Evolutionary conservation across 768 basidiomycete species (phyloP).

Genomic region (Neoboletus brunneissimus): DNA sequence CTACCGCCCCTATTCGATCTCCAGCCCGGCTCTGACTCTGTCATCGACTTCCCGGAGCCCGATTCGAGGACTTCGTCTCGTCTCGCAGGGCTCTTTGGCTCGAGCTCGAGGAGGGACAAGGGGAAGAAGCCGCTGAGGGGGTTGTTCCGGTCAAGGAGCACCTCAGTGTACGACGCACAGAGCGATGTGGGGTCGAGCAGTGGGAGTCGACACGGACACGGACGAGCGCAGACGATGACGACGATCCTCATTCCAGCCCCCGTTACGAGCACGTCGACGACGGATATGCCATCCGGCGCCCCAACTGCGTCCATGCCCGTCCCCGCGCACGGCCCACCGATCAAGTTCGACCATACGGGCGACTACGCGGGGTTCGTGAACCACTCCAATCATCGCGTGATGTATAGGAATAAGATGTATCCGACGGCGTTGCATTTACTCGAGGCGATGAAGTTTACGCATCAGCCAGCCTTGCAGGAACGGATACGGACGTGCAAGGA

Average conservation of each 20-base stretch:
- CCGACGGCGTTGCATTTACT: constrained; percentile 74
- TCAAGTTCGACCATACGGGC: constrained; percentile 44
- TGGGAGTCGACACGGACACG: constrained; percentile 16
- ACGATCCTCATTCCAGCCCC: constrained; percentile 25
- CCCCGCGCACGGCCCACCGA: constrained; percentile 17
- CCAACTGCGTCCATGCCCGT: constrained; percentile 15
- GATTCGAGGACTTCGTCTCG: constrained; percentile 20
- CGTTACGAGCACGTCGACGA: not conserved
- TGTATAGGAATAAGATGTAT: constrained; percentile 53
- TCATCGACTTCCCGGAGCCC: constrained; percentile 13
- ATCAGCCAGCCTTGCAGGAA: constrained; percentile 53
- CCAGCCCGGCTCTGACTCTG: not conserved
- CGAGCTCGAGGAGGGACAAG: constrained; percentile 32
- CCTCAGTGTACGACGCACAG: constrained; percentile 14
- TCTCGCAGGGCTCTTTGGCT: constrained; percentile 21
- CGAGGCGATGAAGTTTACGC: constrained; percentile 69
- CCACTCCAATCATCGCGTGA: constrained; percentile 61
- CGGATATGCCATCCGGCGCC: not conserved
- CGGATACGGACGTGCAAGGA: constrained; percentile 46
- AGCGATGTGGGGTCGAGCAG: constrained; percentile 15
- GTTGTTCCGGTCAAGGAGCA: constrained; percentile 46
- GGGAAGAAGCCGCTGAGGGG: constrained; percentile 38
- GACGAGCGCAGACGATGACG: constrained; percentile 18
- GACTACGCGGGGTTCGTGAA: constrained; percentile 55
- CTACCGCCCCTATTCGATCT: constrained; percentile 21